These are phyloP conservation scores for Trichoderma sp. DNA, from an alignment of 2,329 filamentous ascomycete genomes.

Conservation along the genomic window DNA sequence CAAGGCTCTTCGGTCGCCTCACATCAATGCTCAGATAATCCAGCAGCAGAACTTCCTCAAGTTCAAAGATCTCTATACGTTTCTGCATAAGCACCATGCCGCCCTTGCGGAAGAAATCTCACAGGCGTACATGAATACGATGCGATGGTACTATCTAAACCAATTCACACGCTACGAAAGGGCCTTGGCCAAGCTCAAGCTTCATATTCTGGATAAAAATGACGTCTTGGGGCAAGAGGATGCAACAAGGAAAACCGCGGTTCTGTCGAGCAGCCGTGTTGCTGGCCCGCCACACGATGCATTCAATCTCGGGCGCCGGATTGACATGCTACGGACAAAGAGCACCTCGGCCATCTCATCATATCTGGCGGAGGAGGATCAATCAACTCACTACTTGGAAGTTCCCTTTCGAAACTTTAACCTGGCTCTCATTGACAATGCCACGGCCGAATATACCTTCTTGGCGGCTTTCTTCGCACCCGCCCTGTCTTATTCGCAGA, in stretches of 20 bases:
- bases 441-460: slow-evolving; percentile 92
- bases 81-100: slow-evolving; percentile 77
- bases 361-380: slow-evolving; percentile 88
- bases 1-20: slow-evolving; percentile 87
- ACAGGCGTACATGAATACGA: slow-evolving; percentile 94
- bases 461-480: slow-evolving; percentile 85
- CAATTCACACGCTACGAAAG: slow-evolving; percentile 87
- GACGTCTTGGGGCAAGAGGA: slow-evolving; percentile 82
- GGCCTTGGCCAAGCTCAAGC: slow-evolving; percentile 77
- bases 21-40: slow-evolving; percentile 95
- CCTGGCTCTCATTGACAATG: slow-evolving; percentile 87
- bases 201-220: slow-evolving; percentile 78
- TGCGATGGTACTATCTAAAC: slow-evolving; percentile 96
- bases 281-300: slow-evolving; percentile 71
- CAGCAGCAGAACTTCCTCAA: slow-evolving; percentile 88
- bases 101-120: slow-evolving; percentile 86
- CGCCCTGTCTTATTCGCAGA: slow-evolving; percentile 68
- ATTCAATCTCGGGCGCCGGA: slow-evolving; percentile 82
- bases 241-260: slow-evolving; percentile 59
- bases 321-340: slow-evolving; percentile 73
- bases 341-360: slow-evolving; percentile 78
- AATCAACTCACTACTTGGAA: slow-evolving; percentile 81
- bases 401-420: slow-evolving; percentile 93
- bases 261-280: slow-evolving; percentile 47
- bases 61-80: slow-evolving; percentile 84